A percentile compares a stretch with the other conserved stretches of the same genome.
Evolutionary conservation across 2,329 filamentous ascomycete species (phyloP).

Genomic region (Phyllosticta citriasiana): DNA sequence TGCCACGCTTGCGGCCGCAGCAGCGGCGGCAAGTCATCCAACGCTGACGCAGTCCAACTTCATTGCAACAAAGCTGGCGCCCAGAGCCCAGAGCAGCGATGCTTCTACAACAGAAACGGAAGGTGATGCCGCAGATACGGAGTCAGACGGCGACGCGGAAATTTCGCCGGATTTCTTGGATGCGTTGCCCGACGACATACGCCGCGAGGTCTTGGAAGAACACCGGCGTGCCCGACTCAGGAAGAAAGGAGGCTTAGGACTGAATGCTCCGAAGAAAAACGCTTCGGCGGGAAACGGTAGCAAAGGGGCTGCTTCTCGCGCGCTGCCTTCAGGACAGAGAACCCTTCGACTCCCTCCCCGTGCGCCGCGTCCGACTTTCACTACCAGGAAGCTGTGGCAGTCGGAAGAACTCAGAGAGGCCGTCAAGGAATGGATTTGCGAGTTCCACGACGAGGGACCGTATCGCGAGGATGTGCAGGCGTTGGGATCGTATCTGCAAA

Average conservation of each 20-base stretch:
- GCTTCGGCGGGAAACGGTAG: not conserved
- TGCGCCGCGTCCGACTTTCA: conserved; percentile 50
- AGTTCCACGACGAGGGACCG: conserved; percentile 64
- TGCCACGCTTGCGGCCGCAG: conserved; percentile 31
- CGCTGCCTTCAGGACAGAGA: conserved; percentile 24
- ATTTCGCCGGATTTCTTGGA: conserved; percentile 57
- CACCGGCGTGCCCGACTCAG: conserved; percentile 50
- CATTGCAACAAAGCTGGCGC: conserved; percentile 28
- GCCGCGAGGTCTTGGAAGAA: conserved; percentile 67
- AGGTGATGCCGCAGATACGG: conserved; percentile 14
- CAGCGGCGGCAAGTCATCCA: conserved; percentile 35
- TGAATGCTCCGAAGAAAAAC: not conserved
- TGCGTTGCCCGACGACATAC: conserved; percentile 72
- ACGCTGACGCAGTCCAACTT: conserved; percentile 65
- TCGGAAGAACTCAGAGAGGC: conserved; percentile 61
- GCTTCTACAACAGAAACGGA: conserved; percentile 19
- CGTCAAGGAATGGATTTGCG: conserved; percentile 63
- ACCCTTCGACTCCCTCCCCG: conserved; percentile 39
- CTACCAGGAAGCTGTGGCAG: conserved; percentile 44
- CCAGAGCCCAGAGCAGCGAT: conserved; percentile 20
- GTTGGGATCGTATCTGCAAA: conserved; percentile 60
- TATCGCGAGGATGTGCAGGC: conserved; percentile 69
- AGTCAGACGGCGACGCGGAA: not conserved
- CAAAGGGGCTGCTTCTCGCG: conserved; percentile 2
- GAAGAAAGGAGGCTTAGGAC: not conserved